These are phyloP conservation scores for Sphaerulina populicola DNA, from an alignment of 2,329 filamentous ascomycete species.

Conservation along the genomic window DNA sequence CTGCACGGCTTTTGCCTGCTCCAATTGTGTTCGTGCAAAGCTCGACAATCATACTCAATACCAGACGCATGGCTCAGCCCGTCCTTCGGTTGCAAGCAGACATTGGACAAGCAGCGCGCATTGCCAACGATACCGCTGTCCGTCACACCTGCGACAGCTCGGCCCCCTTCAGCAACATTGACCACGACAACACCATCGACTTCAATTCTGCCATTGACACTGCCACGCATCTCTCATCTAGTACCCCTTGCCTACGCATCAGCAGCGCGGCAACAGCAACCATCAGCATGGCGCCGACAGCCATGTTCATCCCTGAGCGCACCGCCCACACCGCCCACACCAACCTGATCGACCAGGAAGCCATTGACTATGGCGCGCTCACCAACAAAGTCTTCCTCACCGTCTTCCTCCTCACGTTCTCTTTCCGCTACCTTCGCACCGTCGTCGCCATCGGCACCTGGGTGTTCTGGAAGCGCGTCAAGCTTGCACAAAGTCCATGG, in stretches of 20 bases:
- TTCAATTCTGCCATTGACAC: no score
- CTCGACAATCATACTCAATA: not conserved
- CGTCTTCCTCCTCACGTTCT: conserved; percentile 17
- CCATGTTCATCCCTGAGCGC: not conserved
- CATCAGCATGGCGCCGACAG: not conserved
- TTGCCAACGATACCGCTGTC: not conserved
- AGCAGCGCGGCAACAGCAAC: not conserved
- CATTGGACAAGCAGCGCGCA: not conserved
- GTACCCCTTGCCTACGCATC: not conserved
- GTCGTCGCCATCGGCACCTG: conserved; percentile 28
- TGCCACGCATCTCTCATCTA: not conserved
- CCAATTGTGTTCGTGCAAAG: conserved; percentile 12
- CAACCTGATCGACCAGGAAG: not conserved
- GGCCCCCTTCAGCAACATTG: not conserved
- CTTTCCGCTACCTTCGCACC: conserved; percentile 26
- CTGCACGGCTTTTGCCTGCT: conserved; percentile 9
- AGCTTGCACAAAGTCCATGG: conserved; percentile 21
- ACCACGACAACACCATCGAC: not conserved
- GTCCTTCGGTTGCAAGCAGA: not conserved
- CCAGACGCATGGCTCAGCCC: not conserved
- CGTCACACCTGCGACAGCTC: not conserved
- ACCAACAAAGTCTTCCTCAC: conserved; percentile 1
- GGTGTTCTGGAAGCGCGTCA: conserved; percentile 25
- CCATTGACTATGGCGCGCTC: not conserved
- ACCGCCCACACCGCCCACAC: not conserved